phyloP scores from a whole-genome alignment of 1,284 basidiomycete genomes.

The Melampsora medusae region DNA sequence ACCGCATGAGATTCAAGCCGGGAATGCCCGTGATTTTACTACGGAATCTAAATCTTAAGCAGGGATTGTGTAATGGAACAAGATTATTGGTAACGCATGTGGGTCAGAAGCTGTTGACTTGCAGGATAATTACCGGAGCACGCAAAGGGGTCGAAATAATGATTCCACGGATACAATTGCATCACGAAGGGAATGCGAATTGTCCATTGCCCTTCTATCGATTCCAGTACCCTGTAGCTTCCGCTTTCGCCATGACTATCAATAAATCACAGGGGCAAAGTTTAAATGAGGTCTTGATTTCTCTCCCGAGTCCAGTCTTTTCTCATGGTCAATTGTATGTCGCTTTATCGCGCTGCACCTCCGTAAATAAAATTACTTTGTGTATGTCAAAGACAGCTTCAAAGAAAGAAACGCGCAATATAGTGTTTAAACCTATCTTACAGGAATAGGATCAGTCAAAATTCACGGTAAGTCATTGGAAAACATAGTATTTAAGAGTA shows the following conservation, averaged over 20 bases:
- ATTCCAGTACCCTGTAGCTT: background rate
- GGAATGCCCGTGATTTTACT: background rate
- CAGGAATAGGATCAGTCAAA: too few species aligned
- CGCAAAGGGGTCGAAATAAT: background rate
- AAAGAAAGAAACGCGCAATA: too few species aligned
- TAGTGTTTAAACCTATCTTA: too few species aligned
- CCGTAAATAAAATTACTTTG: too few species aligned
- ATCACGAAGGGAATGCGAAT: background rate
- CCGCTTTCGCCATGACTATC: conserved; percentile 14
- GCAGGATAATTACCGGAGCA: background rate
- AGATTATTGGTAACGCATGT: conserved; percentile 1
- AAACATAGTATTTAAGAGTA: too few species aligned
- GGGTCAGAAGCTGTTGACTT: background rate
- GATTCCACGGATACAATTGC: background rate
- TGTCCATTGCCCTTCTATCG: background rate
- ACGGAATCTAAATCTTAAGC: background rate
- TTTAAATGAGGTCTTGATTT: background rate
- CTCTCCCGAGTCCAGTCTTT: conserved; percentile 5
- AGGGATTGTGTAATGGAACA: conserved; percentile 4
- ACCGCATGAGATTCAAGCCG: background rate
- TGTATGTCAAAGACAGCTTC: too few species aligned
- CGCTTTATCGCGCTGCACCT: background rate
- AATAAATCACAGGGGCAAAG: conserved; percentile 27
- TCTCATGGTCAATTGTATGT: conserved; percentile 20
- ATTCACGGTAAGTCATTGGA: too few species aligned